Percentiles rank a stretch among this genome's conserved stretches.
phyloP scores from a whole-genome alignment of 1,284 basidiomycete genomes.

The Ceratobasidium sp. region DNA sequence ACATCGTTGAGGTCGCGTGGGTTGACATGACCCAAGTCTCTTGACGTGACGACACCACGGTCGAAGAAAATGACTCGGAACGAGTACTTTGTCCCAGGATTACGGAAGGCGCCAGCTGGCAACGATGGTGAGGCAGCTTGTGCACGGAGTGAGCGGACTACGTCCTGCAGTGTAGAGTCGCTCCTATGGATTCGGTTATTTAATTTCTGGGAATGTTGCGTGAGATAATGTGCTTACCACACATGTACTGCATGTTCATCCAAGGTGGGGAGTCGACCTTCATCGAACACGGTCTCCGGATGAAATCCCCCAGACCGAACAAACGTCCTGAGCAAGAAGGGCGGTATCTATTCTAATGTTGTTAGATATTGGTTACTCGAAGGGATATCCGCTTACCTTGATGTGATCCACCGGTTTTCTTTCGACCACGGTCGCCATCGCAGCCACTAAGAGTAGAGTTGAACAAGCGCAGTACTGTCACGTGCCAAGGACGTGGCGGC shows the following conservation, averaged over 20 bases:
- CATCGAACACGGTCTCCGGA: constrained; percentile 74
- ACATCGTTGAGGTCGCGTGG: constrained; percentile 83
- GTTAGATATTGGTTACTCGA: not conserved
- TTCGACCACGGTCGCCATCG: constrained; percentile 39
- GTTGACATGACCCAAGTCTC: constrained; percentile 80
- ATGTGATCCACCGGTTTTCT: constrained; percentile 3
- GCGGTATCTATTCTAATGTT: constrained; percentile 65
- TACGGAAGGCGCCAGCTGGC: constrained; percentile 71
- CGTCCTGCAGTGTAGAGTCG: constrained; percentile 79
- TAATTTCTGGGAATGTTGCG: not conserved
- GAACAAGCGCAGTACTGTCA: constrained; percentile 22
- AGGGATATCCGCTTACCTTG: constrained; percentile 20
- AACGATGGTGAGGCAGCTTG: constrained; percentile 63
- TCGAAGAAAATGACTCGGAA: constrained; percentile 82
- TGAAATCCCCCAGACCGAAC: constrained; percentile 81
- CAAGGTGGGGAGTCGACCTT: constrained; percentile 73
- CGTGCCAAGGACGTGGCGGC: constrained; percentile 17
- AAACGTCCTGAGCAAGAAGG: constrained; percentile 82
- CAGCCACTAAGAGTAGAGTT: not conserved
- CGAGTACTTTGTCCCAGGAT: constrained; percentile 78
- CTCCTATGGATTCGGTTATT: constrained; percentile 62
- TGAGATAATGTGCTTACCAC: constrained; percentile 62
- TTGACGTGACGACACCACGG: constrained; percentile 73
- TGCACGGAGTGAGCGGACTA: constrained; percentile 73
- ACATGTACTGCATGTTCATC: constrained; percentile 78